Evolutionary conservation across 257 asterid genomes (phyloP).

Genomic region (Gentiana macrophylla): DNA sequence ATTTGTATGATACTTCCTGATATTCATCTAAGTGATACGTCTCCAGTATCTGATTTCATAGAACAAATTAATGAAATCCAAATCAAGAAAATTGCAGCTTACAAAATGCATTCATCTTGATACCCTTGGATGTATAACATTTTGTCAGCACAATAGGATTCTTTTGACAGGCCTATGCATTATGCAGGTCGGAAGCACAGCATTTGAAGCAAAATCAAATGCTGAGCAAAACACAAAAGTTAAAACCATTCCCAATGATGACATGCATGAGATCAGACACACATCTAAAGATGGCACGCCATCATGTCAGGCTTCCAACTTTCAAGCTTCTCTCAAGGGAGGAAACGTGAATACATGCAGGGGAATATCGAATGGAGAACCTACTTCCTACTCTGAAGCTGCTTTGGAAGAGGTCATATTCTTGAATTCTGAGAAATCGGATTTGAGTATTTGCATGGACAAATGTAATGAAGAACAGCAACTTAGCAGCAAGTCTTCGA

Average conservation of each 20-base stretch:
- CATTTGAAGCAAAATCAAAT: slow-evolving; percentile 1
- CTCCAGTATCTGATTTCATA: not conserved
- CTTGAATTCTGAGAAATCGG: not conserved
- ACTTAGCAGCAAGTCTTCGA: not conserved
- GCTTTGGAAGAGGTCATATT: not conserved
- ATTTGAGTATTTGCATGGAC: not conserved
- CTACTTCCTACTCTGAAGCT: too few relatives aligned
- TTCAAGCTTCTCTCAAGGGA: not conserved
- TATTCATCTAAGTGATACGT: not conserved
- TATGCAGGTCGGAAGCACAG: slow-evolving; percentile 14
- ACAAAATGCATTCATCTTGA: not conserved
- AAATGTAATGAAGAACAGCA: not conserved
- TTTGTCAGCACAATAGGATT: not conserved
- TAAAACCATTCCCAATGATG: slow-evolving; percentile 1
- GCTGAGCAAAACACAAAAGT: slow-evolving; percentile 3
- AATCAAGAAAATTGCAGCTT: not conserved
- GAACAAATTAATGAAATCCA: not conserved
- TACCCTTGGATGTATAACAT: not conserved
- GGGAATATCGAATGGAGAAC: too few relatives aligned
- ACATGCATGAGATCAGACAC: not conserved
- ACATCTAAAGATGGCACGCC: not conserved
- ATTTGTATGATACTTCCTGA: slow-evolving; percentile 8
- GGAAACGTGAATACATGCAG: too few relatives aligned
- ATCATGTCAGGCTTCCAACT: not conserved
- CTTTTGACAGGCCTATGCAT: not conserved